phyloP scores from a whole-genome alignment of 202 grass and related monocot genomes.

The Schoenoplectus tabernaemontani region DNA sequence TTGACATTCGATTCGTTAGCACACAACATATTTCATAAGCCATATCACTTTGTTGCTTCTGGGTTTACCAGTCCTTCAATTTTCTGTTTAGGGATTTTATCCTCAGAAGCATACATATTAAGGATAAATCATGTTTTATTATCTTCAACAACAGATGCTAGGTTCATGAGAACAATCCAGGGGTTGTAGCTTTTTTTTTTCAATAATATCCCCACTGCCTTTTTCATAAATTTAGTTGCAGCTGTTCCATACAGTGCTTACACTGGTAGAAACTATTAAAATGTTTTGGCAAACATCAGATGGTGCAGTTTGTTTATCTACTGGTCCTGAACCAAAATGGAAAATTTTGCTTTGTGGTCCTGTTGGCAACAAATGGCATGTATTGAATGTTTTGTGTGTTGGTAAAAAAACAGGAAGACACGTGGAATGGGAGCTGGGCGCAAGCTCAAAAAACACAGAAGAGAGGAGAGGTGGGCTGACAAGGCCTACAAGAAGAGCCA shows the following conservation, averaged over 20 bases:
- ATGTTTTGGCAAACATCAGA: background rate
- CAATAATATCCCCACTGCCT: no score
- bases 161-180: background rate
- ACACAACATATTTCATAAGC: conserved; percentile 41
- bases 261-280: background rate
- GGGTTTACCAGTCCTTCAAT: background rate
- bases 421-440: conserved; percentile 59
- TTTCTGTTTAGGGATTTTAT: background rate
- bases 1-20: conserved; percentile 20
- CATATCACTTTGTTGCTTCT: conserved; percentile 1
- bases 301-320: background rate
- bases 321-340: background rate
- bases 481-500: conserved; percentile 66
- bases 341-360: background rate
- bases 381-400: background rate
- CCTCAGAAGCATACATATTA: conserved; percentile 22
- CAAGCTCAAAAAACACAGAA: conserved; percentile 56
- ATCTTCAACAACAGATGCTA: no score
- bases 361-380: background rate
- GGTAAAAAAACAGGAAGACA: conserved; percentile 36
- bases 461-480: conserved; percentile 56
- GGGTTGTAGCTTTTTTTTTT: background rate
- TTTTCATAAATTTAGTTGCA: background rate
- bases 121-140: background rate
- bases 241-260: background rate